Conservation (phyloP, 2,329 filamentous ascomycete species). For the Pseudogymnoascus verrucosus region DNA sequence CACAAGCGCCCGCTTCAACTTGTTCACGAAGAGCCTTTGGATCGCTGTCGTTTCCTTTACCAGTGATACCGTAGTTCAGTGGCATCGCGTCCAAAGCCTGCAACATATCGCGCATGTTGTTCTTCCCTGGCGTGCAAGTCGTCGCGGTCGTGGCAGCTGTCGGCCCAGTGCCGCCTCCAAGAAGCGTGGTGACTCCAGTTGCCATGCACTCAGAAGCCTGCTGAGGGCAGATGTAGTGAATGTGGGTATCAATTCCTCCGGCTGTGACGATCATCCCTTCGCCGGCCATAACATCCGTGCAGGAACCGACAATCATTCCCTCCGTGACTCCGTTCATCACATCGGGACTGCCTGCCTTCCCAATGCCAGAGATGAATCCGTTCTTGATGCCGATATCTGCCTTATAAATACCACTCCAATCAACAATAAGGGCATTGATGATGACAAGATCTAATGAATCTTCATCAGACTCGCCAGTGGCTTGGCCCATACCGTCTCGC, state of each 20-base stretch:
- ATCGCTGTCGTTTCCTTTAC: slow-evolving; percentile 83
- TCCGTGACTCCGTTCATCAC: slow-evolving; percentile 82
- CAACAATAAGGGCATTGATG: slow-evolving; percentile 81
- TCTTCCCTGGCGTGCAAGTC: slow-evolving; percentile 82
- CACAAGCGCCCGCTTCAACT: slow-evolving; percentile 73
- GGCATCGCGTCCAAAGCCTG: slow-evolving; percentile 76
- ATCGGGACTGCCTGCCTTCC: slow-evolving; percentile 95
- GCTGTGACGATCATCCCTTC: slow-evolving; percentile 88
- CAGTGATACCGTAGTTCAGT: slow-evolving; percentile 83
- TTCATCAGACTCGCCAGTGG: slow-evolving; percentile 63
- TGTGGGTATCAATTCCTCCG: slow-evolving; percentile 82
- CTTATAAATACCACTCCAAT: slow-evolving; percentile 91
- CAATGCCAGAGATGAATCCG: slow-evolving; percentile 78
- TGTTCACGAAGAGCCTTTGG: slow-evolving; percentile 68
- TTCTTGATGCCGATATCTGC: slow-evolving; percentile 91
- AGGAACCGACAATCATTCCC: slow-evolving; percentile 73
- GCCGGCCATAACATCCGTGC: slow-evolving; percentile 85
- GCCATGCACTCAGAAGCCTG: slow-evolving; percentile 77
- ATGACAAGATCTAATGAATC: slow-evolving; percentile 78
- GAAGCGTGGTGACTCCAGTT: slow-evolving; percentile 80
- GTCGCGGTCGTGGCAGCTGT: slow-evolving; percentile 86
- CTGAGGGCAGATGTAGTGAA: slow-evolving; percentile 93
- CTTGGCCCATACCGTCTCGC: slow-evolving; percentile 92
- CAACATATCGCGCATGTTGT: slow-evolving; percentile 81
- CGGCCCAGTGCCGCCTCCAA: slow-evolving; percentile 89